These are phyloP conservation scores for Cafeteria roenbergensis DNA, from an alignment of 108 stramenopile species.

Conservation along the genomic window DNA sequence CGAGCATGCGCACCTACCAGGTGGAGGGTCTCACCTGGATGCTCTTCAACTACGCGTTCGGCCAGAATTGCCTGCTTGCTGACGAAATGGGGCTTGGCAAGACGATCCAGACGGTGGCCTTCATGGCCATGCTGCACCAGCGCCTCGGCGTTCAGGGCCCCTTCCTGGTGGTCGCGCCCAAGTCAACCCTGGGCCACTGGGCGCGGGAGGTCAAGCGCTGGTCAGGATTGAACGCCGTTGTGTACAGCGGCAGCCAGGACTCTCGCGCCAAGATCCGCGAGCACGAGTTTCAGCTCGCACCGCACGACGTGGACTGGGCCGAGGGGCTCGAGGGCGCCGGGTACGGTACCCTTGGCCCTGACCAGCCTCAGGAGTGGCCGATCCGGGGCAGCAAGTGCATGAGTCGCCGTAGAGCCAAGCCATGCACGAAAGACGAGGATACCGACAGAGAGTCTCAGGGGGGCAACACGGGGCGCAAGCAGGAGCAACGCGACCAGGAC, in stretches of 20 bases:
- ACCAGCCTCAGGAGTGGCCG: constrained; percentile 43
- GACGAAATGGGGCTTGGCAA: constrained; percentile 82
- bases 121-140: constrained; percentile 76
- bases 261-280: constrained; percentile 58
- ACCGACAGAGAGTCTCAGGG: too few relatives aligned
- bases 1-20: constrained; percentile 86
- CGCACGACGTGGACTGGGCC: constrained; percentile 15
- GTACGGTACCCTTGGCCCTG: constrained; percentile 50
- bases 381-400: too few relatives aligned
- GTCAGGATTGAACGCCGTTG: constrained; percentile 60
- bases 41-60: constrained; percentile 76
- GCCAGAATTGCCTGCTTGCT: constrained; percentile 77
- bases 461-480: too few relatives aligned
- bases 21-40: constrained; percentile 91
- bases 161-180: constrained; percentile 81
- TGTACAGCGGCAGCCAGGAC: constrained; percentile 76
- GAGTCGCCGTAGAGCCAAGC: too few relatives aligned
- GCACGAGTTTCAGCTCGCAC: background rate
- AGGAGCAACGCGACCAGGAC: too few relatives aligned
- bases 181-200: constrained; percentile 97
- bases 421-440: too few relatives aligned
- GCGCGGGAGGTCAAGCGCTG: constrained; percentile 77
- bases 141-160: constrained; percentile 47
- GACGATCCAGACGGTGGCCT: constrained; percentile 81
- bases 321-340: too few relatives aligned